Base-by-base conservation (phyloP, 768 basidiomycete species). In the Psilocybe tampanensis region DNA sequence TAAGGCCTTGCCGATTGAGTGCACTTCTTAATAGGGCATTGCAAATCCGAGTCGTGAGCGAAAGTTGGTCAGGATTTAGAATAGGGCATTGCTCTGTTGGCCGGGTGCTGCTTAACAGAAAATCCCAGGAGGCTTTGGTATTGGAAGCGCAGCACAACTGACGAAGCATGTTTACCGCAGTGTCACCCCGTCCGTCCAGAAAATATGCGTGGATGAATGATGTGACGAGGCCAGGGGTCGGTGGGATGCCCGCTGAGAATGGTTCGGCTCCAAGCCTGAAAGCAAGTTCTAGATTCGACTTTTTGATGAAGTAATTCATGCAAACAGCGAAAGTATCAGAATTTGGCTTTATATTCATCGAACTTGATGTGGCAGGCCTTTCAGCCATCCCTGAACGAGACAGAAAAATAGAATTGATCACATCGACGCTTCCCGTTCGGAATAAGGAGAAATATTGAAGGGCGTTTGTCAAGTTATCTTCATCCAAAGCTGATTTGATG, bases 311-410 rank as follows among this genome's bases (percentile, higher is more conserved):
- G 61, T 82, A 76, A 65, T 84, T 80, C 68, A 90, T 83, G 58
- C 89, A 75, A 43, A 86, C 78, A 8, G 83, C 78, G 68, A 84
- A 88, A 0, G 90, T 92, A 12, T 76, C 73, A 8, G 80, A 77
- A 61, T 87, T 80, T 19, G 88, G 85, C 52, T 48, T 64, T 22
- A 78, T 54, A 21, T 55, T 48, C 45, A 61, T 52, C 13, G 18
- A 33, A 1, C 23, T 24, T 17, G 55, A 51, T 19, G 26, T 39
- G 36, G 29, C 50, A 39, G 13, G n/a, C 39, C 18, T 33, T 5
- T 19, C 22, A 23, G 21, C 23, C 18, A 11, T 18, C 8, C 9
- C 4, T 15, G 13, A 13, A 24, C 21, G 21, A 6, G 55, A 62
- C 23, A 54, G 52, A 53, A 69, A 54, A 44, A 66, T 53, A 48